These are phyloP conservation scores for Zoysia matrella DNA, from an alignment of 202 grass and related monocot species.

Conservation along the genomic window DNA sequence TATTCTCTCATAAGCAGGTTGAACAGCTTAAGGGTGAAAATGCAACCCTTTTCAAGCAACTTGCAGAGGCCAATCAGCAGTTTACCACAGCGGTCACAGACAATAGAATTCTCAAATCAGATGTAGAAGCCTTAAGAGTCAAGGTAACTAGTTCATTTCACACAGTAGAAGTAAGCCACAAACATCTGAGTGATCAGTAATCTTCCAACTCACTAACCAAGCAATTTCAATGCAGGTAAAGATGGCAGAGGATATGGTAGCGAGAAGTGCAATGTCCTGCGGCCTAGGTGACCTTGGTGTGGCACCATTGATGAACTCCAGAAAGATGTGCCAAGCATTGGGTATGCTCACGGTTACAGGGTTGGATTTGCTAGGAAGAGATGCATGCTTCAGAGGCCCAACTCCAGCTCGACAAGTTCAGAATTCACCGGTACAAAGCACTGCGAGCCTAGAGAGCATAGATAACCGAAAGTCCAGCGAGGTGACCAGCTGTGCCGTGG, in stretches of 20 bases:
- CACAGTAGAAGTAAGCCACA: neutral
- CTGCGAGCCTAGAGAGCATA: constrained; percentile 43
- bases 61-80: constrained; percentile 71
- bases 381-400: constrained; percentile 46
- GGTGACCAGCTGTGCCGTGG: constrained; percentile 34
- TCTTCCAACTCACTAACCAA: neutral
- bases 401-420: constrained; percentile 46
- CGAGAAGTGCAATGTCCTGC: constrained; percentile 62
- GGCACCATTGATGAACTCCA: constrained; percentile 64
- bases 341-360: constrained; percentile 48
- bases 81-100: constrained; percentile 72
- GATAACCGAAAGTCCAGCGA: constrained; percentile 49
- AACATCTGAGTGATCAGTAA: neutral
- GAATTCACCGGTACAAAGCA: constrained; percentile 53
- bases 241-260: constrained; percentile 86
- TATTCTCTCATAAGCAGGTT: constrained; percentile 55
- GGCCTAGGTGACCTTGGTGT: constrained; percentile 67
- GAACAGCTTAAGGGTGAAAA: constrained; percentile 75
- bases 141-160: constrained; percentile 56
- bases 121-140: constrained; percentile 74
- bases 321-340: constrained; percentile 57
- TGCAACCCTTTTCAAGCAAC: constrained; percentile 63
- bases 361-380: constrained; percentile 50
- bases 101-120: constrained; percentile 88
- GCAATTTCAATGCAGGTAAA: constrained; percentile 64